Conservation (phyloP, 352 stramenopile genomes). For the Pythium volutum region DNA sequence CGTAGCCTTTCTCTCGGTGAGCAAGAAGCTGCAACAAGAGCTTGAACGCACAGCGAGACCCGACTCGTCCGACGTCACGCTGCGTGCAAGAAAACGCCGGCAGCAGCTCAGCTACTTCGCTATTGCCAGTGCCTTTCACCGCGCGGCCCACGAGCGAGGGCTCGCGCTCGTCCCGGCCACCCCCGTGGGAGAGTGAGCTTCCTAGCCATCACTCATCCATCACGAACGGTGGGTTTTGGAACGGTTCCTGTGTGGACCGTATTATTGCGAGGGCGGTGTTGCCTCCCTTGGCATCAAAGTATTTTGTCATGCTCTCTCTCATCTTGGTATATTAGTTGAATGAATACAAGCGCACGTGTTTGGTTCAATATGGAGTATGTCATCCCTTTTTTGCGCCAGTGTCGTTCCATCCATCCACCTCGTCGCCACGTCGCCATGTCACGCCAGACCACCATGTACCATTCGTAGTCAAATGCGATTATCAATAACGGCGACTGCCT, state of each 20-base stretch:
- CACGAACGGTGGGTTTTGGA: too few species aligned
- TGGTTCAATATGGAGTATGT: too few species aligned
- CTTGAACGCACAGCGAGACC: constrained; percentile 44
- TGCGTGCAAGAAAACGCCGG: constrained; percentile 49
- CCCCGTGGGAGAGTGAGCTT: constrained; percentile 14
- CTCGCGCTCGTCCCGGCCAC: constrained; percentile 30
- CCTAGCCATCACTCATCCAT: neutral
- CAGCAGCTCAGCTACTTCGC: constrained; percentile 80
- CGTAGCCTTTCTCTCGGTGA: constrained; percentile 64
- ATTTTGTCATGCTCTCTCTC: too few species aligned
- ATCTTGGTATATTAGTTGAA: too few species aligned
- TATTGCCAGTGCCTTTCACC: constrained; percentile 78
- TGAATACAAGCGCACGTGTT: too few species aligned
- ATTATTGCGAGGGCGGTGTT: neutral
- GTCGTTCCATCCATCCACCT: too few species aligned
- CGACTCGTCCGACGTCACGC: constrained; percentile 41
- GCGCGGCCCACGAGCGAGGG: constrained; percentile 69
- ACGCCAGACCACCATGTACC: too few species aligned
- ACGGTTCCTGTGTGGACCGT: neutral
- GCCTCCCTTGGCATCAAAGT: neutral
- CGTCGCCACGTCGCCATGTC: too few species aligned
- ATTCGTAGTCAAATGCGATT: too few species aligned
- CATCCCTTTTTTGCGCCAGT: too few species aligned
- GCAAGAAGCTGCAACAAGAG: constrained; percentile 69
- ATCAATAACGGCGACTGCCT: too few species aligned